phyloP scores from a whole-genome alignment of 23 red algal species.

The Gracilaria caudata region DNA sequence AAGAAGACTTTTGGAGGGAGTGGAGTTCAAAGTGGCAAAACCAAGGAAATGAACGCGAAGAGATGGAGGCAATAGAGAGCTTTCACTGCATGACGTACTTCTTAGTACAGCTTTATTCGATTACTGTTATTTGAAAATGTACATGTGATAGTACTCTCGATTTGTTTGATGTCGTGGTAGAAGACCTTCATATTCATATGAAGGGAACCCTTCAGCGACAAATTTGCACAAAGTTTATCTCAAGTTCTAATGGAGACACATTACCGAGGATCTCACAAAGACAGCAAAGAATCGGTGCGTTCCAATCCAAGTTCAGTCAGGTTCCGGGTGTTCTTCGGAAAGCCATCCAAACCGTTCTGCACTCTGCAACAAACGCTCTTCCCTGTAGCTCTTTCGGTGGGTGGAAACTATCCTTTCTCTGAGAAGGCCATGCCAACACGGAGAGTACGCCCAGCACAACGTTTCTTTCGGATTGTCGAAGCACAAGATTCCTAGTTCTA shows the following conservation, averaged over 20 bases:
- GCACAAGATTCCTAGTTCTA: conserved; percentile 6
- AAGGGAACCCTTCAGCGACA: too few relatives aligned
- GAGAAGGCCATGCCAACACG: conserved; percentile 6
- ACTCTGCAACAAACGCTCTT: neutral
- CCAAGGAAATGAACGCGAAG: conserved; percentile 89
- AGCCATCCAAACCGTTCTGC: conserved; percentile 27
- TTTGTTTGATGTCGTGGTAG: too few relatives aligned
- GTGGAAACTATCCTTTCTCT: conserved; percentile 4
- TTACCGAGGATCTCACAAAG: too few relatives aligned
- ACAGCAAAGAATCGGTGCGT: neutral
- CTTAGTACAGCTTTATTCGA: neutral
- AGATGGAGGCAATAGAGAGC: conserved; percentile 64
- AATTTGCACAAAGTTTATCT: too few relatives aligned
- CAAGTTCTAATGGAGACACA: too few relatives aligned
- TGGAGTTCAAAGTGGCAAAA: conserved; percentile 78
- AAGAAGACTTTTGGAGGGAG: conserved; percentile 98
- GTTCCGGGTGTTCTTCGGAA: neutral
- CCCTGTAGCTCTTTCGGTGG: conserved; percentile 19
- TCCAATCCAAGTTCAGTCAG: neutral
- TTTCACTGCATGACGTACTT: neutral
- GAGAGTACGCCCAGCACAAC: conserved; percentile 16
- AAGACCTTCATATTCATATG: too few relatives aligned
- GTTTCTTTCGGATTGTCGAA: conserved; percentile 33
- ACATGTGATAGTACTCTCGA: neutral
- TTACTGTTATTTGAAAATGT: neutral